Base-by-base conservation (phyloP, 805 yeast genomes). In the Lipomyces kockii region DNA sequence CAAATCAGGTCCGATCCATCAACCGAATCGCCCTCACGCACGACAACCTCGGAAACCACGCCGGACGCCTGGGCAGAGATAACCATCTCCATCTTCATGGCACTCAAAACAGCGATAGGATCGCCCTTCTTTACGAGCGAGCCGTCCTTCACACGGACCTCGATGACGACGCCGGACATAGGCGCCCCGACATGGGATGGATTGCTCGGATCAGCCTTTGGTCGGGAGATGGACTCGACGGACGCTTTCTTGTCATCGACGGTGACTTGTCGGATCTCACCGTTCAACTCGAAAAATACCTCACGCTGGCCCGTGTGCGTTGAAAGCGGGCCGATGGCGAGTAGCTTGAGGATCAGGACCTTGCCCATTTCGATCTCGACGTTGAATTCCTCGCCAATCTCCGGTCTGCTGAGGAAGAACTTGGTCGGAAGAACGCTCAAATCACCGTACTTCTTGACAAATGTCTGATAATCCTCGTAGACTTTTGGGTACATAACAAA, bases 71-170 rank as follows among this genome's bases (percentile, higher is more conserved):
- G 97, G 27, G 99, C 94, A 78, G 92, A 86, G 75, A 94, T 93
- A 62, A 95, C 97, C 98, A 95, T 95, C 83, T 95, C 99, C 99
- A 94, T 94, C 87, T 94, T 94, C 99, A 94, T 94, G 71, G 99
- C 99, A 78, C 94, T 87, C 78, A 94, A 85, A 32, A 94, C 97
- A 69, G 97, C 96, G 72, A 94, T 80, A 43, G 97, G 93, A 78
- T 94, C 97, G 73, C 99, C 99, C 86, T 94, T 94, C 86, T 91
- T 92, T 72, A 95, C 97, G 72, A 89, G 89, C 62, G 88, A 85
- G 69, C 96, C 97, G 73, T 87, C 86, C 83, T 92, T 91, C 71
- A 92, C 92, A 77, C 97, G 91, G 63, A 93, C 90, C 81, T 95
- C 99, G 72, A 94, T 91, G 70, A 94, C 91, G 72, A 93, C 98